Base-by-base conservation (phyloP, 345 rosid species). In the Salix exigua region DNA sequence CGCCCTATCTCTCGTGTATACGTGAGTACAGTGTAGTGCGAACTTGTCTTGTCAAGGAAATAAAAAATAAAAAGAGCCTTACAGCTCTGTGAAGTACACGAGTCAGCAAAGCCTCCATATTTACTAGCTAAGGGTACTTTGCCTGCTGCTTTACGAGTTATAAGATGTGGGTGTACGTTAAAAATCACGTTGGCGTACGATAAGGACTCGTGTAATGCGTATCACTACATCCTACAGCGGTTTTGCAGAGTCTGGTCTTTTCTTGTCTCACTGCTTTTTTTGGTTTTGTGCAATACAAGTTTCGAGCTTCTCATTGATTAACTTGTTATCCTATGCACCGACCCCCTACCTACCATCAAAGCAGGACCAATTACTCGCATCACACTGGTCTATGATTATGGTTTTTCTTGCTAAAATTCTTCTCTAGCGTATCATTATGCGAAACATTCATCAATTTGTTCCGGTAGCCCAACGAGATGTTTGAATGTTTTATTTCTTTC, bases 211-310 rank as follows among this genome's bases (percentile, higher is more conserved):
- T 48, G 78, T 55, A 26, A 18, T 46, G 46, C 28, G 71, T 14
- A 30, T 35, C n/a, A 50, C 33, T 75, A 13, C n/a, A 38, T 30
- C 16, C 58, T 7, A 26, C 38, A 40, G 83, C 72, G 80, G 88
- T 78, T 83, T 83, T 55, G 85, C 80, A 77, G 82, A 67, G 31
- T 9, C 50, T 68, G 79, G 83, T 75, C 75, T 76, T 81, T 3
- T 25, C 18, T 40, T 78, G 79, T 68, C 74, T 50, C 51, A 44
- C 74, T 30, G 33, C 67, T 33, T 53, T 46, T 7, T 30, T 42
- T 33, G 68, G 23, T 35, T 61, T 73, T 66, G 21, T 53, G 38
- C 13, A 70, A 26, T 63, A 8, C 82, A 68, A 67, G 76, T 83
- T 73, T 75, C 70, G 33, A 74, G 42, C 64, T 70, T 16, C 67